Conservation (phyloP, 73 alveolate genomes). For the Paramecium bursaria region DNA sequence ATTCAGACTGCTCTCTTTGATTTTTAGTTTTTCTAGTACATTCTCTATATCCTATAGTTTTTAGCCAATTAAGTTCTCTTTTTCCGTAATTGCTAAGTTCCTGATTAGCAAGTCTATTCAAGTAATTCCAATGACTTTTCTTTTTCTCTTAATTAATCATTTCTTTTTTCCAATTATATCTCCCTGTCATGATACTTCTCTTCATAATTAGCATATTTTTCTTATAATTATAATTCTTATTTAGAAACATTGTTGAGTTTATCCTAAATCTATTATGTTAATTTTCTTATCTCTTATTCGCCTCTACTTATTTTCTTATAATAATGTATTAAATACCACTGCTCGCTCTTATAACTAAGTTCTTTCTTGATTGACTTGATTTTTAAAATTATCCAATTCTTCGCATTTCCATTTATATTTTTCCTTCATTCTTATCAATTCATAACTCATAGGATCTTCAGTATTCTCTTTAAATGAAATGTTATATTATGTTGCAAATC, state of each 20-base stretch:
- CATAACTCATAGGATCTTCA: too few species aligned
- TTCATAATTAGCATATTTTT: background rate
- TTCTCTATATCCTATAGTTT: slow-evolving; percentile 1
- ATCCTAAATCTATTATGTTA: background rate
- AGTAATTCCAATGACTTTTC: background rate
- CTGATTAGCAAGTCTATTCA: background rate
- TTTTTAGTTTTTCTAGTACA: background rate
- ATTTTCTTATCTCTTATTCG: background rate
- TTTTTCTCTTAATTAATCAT: background rate
- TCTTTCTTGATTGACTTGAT: background rate
- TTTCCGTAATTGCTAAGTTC: background rate
- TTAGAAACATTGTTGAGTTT: background rate
- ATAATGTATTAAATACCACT: background rate
- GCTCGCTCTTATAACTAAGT: slow-evolving; percentile 6
- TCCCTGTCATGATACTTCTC: slow-evolving; percentile 9
- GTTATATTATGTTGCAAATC: too few species aligned
- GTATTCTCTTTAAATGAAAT: too few species aligned
- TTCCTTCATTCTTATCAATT: slow-evolving; percentile 28
- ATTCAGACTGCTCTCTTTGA: background rate
- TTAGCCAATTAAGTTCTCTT: background rate
- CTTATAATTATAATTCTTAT: slow-evolving; percentile 24
- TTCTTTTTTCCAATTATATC: background rate
- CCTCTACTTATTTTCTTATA: slow-evolving; percentile 27
- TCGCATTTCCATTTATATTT: slow-evolving; percentile 50
- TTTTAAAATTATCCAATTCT: slow-evolving; percentile 13